Conservation (phyloP, 2,329 filamentous ascomycete genomes). For the Colletotrichum zoysiae region DNA sequence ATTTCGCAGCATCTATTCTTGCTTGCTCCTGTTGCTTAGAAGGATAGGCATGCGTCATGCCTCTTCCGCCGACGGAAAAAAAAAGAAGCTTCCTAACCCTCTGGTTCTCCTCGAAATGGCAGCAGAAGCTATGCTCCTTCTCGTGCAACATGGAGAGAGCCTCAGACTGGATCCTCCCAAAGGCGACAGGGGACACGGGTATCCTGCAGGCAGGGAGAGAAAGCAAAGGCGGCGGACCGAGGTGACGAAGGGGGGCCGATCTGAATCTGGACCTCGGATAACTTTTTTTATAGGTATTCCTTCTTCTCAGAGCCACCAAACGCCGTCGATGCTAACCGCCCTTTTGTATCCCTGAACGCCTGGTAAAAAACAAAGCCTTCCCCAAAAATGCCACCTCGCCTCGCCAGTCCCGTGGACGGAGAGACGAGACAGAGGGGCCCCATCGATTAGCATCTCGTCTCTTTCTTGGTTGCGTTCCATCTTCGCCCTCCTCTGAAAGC, state of each 20-base stretch:
- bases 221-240: slow-evolving; percentile 38
- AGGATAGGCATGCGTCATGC: neutral
- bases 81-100: neutral
- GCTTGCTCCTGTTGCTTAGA: neutral
- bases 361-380: neutral
- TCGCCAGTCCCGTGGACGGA: neutral
- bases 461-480: slow-evolving; percentile 10
- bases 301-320: slow-evolving; percentile 41
- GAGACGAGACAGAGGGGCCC: slow-evolving; percentile 11
- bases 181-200: neutral
- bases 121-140: neutral
- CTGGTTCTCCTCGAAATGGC: neutral
- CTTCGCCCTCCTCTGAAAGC: neutral
- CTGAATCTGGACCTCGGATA: slow-evolving; percentile 31
- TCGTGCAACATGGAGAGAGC: neutral
- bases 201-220: neutral
- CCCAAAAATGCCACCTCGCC: slow-evolving; percentile 12
- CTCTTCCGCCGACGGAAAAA: neutral
- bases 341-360: slow-evolving; percentile 41
- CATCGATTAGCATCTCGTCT: slow-evolving; percentile 34
- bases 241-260: slow-evolving; percentile 29
- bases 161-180: neutral
- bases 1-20: slow-evolving; percentile 22
- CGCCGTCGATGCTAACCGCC: slow-evolving; percentile 42
- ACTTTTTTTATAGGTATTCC: slow-evolving; percentile 36